Conservation (phyloP, 2,329 filamentous ascomycete genomes). For the Colletotrichum costaricense region DNA sequence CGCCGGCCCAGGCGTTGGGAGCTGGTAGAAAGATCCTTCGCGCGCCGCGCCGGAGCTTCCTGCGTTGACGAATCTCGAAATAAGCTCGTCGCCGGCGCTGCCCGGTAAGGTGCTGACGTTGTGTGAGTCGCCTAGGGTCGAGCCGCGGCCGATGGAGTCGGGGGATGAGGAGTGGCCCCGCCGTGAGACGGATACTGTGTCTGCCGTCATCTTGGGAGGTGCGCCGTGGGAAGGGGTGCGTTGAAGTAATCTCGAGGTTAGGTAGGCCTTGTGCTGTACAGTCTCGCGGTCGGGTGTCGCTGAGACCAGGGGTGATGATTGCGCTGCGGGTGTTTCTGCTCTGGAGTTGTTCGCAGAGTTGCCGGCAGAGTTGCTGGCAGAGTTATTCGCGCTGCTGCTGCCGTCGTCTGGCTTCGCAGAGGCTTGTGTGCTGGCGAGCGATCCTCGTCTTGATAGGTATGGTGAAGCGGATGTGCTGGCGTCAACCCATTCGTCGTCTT, state of each 20-base stretch:
- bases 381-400: slow-evolving; percentile 43
- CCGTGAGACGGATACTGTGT: slow-evolving; percentile 62
- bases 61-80: slow-evolving; percentile 69
- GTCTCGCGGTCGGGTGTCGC: slow-evolving; percentile 53
- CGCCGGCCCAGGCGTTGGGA: slow-evolving; percentile 40
- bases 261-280: slow-evolving; percentile 69
- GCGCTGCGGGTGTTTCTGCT: slow-evolving; percentile 38
- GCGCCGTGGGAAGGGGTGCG: slow-evolving; percentile 71
- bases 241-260: slow-evolving; percentile 75
- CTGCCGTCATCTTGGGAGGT: slow-evolving; percentile 73
- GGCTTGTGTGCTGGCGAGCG: slow-evolving; percentile 54
- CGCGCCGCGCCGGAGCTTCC: slow-evolving; percentile 60
- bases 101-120: slow-evolving; percentile 44
- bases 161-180: slow-evolving; percentile 44
- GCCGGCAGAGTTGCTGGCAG: slow-evolving; percentile 39
- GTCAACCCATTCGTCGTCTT: slow-evolving; percentile 75
- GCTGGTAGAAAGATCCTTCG: slow-evolving; percentile 64
- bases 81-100: slow-evolving; percentile 49
- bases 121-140: slow-evolving; percentile 47
- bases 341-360: slow-evolving; percentile 41
- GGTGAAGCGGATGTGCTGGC: slow-evolving; percentile 73
- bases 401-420: slow-evolving; percentile 53
- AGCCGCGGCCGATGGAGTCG: slow-evolving; percentile 51
- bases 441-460: slow-evolving; percentile 59
- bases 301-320: slow-evolving; percentile 32